Percentiles rank a stretch among this genome's conserved stretches.
Evolutionary conservation across 2,329 filamentous ascomycete genomes (phyloP).

Genomic region (Colletotrichum aenigma): DNA sequence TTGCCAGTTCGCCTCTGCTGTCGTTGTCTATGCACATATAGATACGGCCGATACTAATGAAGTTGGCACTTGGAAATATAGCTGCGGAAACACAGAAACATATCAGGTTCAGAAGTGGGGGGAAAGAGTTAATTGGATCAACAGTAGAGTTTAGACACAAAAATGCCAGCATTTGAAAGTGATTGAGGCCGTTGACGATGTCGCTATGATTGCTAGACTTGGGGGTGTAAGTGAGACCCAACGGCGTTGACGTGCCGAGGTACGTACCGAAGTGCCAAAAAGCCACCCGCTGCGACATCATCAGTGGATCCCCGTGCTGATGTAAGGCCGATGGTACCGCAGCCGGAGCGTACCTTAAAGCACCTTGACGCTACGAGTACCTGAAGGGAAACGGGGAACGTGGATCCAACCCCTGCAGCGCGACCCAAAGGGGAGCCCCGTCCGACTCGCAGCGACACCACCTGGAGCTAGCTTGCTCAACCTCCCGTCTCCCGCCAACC

Average conservation of each 20-base stretch:
- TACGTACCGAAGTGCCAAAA: background rate
- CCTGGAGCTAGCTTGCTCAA: slow-evolving; percentile 18
- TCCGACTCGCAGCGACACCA: slow-evolving; percentile 13
- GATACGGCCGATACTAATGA: background rate
- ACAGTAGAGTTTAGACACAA: background rate
- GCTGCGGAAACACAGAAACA: background rate
- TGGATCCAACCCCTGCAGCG: slow-evolving; percentile 16
- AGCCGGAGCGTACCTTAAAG: background rate
- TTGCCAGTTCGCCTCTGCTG: background rate
- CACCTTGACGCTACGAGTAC: background rate
- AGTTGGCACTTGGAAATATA: background rate
- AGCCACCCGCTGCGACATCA: background rate
- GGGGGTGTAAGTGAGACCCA: background rate
- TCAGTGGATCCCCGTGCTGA: slow-evolving; percentile 6
- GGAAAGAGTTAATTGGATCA: background rate
- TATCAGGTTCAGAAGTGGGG: background rate
- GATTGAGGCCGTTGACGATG: background rate
- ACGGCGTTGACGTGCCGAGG: background rate
- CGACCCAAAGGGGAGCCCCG: slow-evolving; percentile 9
- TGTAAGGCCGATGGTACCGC: slow-evolving; percentile 3
- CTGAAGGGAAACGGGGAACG: slow-evolving; percentile 11
- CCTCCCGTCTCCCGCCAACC: slow-evolving; percentile 16
- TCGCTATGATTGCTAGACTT: background rate
- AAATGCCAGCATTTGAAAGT: background rate
- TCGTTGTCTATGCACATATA: background rate